These are phyloP conservation scores for Tuber melanosporum DNA, from an alignment of 495 filamentous ascomycete species.

Conservation along the genomic window DNA sequence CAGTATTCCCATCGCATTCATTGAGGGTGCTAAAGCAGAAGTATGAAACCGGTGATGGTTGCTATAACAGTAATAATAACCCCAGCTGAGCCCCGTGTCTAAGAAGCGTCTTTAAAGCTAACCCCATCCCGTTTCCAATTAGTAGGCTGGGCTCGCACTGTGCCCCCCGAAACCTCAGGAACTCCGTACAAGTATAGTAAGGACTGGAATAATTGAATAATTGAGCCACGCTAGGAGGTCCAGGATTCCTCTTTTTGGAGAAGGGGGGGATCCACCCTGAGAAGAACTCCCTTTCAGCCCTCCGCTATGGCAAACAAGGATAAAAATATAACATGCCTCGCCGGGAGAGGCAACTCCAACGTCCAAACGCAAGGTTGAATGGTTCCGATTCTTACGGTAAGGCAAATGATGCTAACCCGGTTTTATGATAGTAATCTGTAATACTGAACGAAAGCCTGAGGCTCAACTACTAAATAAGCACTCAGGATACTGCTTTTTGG, in stretches of 20 bases:
- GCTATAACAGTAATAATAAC: background rate
- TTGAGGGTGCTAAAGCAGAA: background rate
- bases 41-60: background rate
- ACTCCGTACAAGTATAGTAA: too few relatives aligned
- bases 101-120: background rate
- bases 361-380: too few relatives aligned
- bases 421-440: background rate
- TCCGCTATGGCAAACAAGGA: too few relatives aligned
- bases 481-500: background rate
- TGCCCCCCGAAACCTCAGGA: background rate
- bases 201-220: too few relatives aligned
- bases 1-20: background rate
- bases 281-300: too few relatives aligned
- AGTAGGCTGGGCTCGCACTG: background rate
- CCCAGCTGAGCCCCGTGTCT: background rate
- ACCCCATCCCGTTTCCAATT: background rate
- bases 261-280: too few relatives aligned
- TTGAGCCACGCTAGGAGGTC: too few relatives aligned
- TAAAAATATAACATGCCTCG: too few relatives aligned
- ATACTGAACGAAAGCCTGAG: background rate
- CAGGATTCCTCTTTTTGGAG: too few relatives aligned
- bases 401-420: background rate
- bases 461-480: background rate
- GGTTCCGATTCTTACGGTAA: too few relatives aligned
- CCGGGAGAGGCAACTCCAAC: too few relatives aligned